phyloP scores from a whole-genome alignment of 1,284 basidiomycete genomes.

The Ustilago esculenta region DNA sequence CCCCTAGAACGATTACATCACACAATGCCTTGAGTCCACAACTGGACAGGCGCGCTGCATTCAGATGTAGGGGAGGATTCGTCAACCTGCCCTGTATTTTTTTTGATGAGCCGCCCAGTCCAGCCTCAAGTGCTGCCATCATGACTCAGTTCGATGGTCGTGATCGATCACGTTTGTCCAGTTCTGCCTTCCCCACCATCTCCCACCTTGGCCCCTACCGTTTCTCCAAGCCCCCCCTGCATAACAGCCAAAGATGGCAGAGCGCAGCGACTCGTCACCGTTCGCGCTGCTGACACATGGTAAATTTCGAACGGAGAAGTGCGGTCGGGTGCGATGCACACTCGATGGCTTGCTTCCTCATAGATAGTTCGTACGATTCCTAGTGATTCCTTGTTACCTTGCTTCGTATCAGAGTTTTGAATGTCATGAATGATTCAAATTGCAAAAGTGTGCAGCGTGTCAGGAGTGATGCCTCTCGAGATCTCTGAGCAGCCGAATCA shows the following conservation, averaged over 20 bases:
- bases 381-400: slow-evolving; percentile 34
- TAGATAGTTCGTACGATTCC: slow-evolving; percentile 34
- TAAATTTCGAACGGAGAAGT: neutral
- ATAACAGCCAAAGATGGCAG: neutral
- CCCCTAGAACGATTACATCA: neutral
- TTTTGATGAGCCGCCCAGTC: slow-evolving; percentile 22
- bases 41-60: slow-evolving; percentile 26
- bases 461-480: too few species aligned
- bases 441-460: too few species aligned
- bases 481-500: too few species aligned
- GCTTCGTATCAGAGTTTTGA: slow-evolving; percentile 33
- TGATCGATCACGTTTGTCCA: neutral
- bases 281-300: slow-evolving; percentile 8
- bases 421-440: slow-evolving; percentile 42
- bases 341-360: slow-evolving; percentile 10
- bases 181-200: slow-evolving; percentile 6
- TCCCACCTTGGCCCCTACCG: neutral
- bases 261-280: slow-evolving; percentile 46
- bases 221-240: slow-evolving; percentile 1
- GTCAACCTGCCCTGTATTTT: slow-evolving; percentile 39
- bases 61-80: slow-evolving; percentile 36
- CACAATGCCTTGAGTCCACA: slow-evolving; percentile 31
- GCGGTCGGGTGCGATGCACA: slow-evolving; percentile 7
- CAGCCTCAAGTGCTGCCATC: slow-evolving; percentile 17
- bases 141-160: slow-evolving; percentile 7